These are phyloP conservation scores for Aspergillus costaricaensis DNA, from an alignment of 2,329 filamentous ascomycete genomes.

Conservation along the genomic window DNA sequence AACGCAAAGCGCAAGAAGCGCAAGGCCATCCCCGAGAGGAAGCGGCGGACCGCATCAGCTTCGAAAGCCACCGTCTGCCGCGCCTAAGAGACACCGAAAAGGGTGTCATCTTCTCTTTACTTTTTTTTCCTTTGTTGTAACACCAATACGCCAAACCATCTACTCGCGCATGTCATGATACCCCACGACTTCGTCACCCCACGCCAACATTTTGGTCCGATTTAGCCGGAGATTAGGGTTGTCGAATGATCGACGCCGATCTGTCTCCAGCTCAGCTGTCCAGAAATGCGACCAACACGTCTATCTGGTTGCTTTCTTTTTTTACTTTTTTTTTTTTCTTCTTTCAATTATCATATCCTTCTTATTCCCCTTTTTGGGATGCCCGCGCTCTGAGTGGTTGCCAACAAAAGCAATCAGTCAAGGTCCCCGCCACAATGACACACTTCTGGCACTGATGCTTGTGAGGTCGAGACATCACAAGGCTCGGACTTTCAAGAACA, in stretches of 20 bases:
- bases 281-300: constrained; percentile 4
- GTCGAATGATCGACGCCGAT: constrained; percentile 14
- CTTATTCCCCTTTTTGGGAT: not conserved
- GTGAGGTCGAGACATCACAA: constrained; percentile 1
- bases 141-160: not conserved
- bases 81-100: constrained; percentile 7
- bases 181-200: constrained; percentile 13
- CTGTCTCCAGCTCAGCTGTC: not conserved
- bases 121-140: not conserved
- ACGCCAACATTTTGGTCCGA: constrained; percentile 1
- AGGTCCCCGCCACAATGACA: not conserved
- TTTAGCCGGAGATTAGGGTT: constrained; percentile 8
- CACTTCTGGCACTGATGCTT: not conserved
- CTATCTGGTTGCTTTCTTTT: constrained; percentile 9
- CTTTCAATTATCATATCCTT: not conserved
- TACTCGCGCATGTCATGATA: constrained; percentile 6
- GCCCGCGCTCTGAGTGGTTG: not conserved
- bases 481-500: constrained; percentile 6
- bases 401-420: not conserved
- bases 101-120: not conserved
- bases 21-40: constrained; percentile 27
- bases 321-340: not conserved
- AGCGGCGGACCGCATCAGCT: constrained; percentile 27
- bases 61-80: constrained; percentile 19
- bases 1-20: constrained; percentile 34